A percentile compares a stretch with the other conserved stretches of the same genome.
phyloP scores from a whole-genome alignment of 2,329 filamentous ascomycete genomes.

The Aspergillus latus region DNA sequence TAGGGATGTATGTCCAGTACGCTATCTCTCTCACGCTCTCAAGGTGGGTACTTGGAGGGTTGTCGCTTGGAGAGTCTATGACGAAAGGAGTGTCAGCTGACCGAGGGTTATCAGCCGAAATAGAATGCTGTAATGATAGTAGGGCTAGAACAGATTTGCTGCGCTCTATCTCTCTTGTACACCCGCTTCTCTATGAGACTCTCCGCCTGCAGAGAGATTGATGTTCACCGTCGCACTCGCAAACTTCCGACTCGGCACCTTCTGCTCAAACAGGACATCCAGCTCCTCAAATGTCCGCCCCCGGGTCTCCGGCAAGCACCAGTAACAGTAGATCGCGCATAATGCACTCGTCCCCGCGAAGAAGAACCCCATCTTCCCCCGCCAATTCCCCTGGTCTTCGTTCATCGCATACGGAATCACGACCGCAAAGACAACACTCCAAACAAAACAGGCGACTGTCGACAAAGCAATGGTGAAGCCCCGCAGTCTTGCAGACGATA shows the following conservation, averaged over 20 bases:
- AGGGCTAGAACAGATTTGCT: not conserved
- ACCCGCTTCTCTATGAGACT: not conserved
- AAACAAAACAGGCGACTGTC: not conserved
- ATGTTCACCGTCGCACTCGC: not conserved
- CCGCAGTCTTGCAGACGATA: not conserved
- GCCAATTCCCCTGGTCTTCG: constrained; percentile 29
- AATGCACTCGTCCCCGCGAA: constrained; percentile 28
- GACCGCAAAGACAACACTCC: constrained; percentile 28
- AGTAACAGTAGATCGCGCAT: constrained; percentile 33
- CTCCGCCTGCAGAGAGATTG: not conserved
- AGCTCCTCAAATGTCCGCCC: constrained; percentile 34
- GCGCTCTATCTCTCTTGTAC: not conserved
- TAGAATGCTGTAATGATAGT: too few relatives aligned
- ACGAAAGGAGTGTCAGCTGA: too few relatives aligned
- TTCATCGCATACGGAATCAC: constrained; percentile 40
- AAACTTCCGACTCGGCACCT: constrained; percentile 27
- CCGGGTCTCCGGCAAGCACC: constrained; percentile 34
- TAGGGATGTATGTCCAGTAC: not conserved
- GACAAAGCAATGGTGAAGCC: constrained; percentile 6
- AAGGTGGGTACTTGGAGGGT: too few relatives aligned
- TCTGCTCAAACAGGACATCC: constrained; percentile 33
- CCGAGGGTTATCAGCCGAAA: too few relatives aligned
- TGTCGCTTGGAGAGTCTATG: too few relatives aligned
- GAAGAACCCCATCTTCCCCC: constrained; percentile 36
- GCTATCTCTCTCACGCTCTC: not conserved